A percentile compares a stretch with the other conserved stretches of the same genome.
Conservation (phyloP, 345 rosid species). For the Eucalyptus sp. region DNA sequence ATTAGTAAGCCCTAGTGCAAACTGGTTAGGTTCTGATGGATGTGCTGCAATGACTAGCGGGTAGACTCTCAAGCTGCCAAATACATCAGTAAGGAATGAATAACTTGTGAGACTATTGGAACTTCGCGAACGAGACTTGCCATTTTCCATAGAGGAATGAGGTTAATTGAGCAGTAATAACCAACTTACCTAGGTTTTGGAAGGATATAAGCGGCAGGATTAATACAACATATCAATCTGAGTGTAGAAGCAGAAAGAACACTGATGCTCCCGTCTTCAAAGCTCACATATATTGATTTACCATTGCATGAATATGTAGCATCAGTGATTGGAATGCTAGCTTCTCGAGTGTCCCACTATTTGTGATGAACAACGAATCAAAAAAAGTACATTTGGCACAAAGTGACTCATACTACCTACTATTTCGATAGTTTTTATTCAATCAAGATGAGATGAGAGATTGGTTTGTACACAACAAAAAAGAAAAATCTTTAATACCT, state of each 20-base stretch:
- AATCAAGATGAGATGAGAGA: not conserved
- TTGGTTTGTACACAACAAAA: not conserved
- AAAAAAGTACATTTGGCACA: not conserved
- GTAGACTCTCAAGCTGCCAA: slow-evolving; percentile 49
- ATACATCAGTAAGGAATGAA: not conserved
- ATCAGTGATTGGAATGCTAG: slow-evolving; percentile 63
- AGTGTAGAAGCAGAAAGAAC: slow-evolving; percentile 52
- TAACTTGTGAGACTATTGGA: not conserved
- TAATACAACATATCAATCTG: slow-evolving; percentile 59
- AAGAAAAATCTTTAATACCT: slow-evolving; percentile 17
- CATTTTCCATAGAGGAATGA: no score
- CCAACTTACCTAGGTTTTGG: slow-evolving; percentile 41
- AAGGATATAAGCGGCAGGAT: slow-evolving; percentile 51
- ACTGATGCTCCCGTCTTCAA: slow-evolving; percentile 58
- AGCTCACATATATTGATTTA: slow-evolving; percentile 66
- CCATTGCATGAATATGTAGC: slow-evolving; percentile 82
- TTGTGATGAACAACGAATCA: not conserved
- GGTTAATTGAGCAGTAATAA: not conserved
- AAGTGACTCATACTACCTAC: not conserved
- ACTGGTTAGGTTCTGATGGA: no score
- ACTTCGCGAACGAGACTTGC: not conserved
- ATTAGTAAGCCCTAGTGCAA: no score
- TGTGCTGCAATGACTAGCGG: no score
- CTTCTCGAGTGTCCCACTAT: slow-evolving; percentile 56
- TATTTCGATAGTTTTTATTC: not conserved